Conservation (phyloP, 306 rosid genomes). For the Quercus agrifolia region DNA sequence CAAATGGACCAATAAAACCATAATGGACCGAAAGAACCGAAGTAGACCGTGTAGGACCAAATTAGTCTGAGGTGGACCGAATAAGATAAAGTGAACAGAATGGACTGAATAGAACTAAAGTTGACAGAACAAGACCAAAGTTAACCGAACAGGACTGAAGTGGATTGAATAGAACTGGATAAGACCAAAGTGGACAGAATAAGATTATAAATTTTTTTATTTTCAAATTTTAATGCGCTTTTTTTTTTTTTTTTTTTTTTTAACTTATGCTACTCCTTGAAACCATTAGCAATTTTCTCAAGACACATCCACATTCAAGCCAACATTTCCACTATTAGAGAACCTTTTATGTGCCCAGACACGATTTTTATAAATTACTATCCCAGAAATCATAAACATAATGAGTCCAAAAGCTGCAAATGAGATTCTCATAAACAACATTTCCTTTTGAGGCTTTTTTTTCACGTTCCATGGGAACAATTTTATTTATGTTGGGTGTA, state of each 20-base stretch:
- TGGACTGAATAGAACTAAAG: too few relatives aligned
- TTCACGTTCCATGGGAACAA: background rate
- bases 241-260: too few relatives aligned
- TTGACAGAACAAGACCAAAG: too few relatives aligned
- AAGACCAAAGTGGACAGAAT: too few relatives aligned
- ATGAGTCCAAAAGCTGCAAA: background rate
- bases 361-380: background rate
- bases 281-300: slow-evolving; percentile 8
- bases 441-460: background rate
- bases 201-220: background rate
- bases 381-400: background rate
- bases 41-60: too few relatives aligned
- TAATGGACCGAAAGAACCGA: too few relatives aligned
- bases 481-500: background rate
- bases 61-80: too few relatives aligned
- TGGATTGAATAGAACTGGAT: too few relatives aligned
- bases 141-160: too few relatives aligned
- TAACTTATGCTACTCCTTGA: slow-evolving; percentile 16
- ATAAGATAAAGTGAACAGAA: too few relatives aligned
- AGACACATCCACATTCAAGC: background rate
- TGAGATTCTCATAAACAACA: background rate
- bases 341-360: background rate
- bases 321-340: background rate
- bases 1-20: too few relatives aligned
- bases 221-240: too few relatives aligned